phyloP scores from a whole-genome alignment of 306 rosid species.

The Herpetospermum pedunculosum region DNA sequence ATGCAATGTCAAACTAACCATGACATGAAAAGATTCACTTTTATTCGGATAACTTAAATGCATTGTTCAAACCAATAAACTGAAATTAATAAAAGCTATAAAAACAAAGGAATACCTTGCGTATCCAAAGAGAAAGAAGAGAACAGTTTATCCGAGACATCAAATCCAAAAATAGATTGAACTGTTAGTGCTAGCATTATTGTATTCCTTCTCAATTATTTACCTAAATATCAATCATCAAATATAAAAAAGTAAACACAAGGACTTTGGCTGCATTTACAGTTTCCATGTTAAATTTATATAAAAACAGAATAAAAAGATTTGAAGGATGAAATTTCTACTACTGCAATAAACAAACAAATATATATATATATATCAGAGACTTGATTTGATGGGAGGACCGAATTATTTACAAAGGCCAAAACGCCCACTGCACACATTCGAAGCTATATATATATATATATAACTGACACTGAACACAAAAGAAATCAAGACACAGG shows the following conservation, averaged over 20 bases:
- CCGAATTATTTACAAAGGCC: constrained; percentile 43
- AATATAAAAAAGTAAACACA: background rate
- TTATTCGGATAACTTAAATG: too few species aligned
- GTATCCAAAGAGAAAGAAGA: too few species aligned
- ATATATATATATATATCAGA: constrained; percentile 23
- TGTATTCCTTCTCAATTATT: background rate
- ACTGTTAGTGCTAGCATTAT: too few species aligned
- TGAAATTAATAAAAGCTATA: too few species aligned
- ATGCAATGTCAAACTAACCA: too few species aligned
- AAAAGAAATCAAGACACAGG: constrained; percentile 21
- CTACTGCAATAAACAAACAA: constrained; percentile 15
- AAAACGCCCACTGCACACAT: constrained; percentile 26
- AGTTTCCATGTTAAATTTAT: background rate
- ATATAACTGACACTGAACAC: constrained; percentile 60
- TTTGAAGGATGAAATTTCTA: constrained; percentile 10
- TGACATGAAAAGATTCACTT: too few species aligned
- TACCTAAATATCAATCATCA: background rate
- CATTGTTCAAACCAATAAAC: too few species aligned
- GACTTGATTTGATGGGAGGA: constrained; percentile 16
- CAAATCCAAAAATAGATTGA: too few species aligned
- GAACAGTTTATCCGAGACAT: too few species aligned
- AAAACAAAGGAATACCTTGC: too few species aligned
- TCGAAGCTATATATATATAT: constrained; percentile 18
- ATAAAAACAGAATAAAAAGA: constrained; percentile 4
- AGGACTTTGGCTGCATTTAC: background rate